A percentile compares a stretch with the other conserved stretches of the same genome.
Evolutionary conservation across 2,329 filamentous ascomycete species (phyloP).

Genomic region (Calonectria pteridis): DNA sequence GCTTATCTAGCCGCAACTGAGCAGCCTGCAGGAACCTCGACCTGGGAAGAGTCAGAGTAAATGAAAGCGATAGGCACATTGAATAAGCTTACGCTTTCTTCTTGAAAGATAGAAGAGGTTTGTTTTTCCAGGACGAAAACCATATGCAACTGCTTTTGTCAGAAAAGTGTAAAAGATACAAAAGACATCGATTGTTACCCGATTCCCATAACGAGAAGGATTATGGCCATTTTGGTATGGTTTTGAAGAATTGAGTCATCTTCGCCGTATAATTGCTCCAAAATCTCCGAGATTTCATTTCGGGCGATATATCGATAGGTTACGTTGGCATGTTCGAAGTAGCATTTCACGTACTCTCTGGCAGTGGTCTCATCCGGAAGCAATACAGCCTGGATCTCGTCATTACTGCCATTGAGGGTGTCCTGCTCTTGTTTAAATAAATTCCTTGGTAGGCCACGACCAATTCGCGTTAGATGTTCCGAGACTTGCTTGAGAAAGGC

Average conservation of each 20-base stretch:
- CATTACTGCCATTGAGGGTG: not conserved
- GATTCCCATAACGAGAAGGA: not conserved
- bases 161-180: too few relatives aligned
- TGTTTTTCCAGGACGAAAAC: not conserved
- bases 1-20: not conserved
- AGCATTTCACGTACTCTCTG: not conserved
- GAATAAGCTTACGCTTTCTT: not conserved
- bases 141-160: not conserved
- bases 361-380: not conserved
- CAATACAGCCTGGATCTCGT: not conserved
- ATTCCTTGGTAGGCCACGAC: not conserved
- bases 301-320: not conserved
- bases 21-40: not conserved
- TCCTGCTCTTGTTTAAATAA: slow-evolving; percentile 9
- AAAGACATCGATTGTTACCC: not conserved
- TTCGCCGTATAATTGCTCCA: not conserved
- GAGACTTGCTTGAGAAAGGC: slow-evolving; percentile 6
- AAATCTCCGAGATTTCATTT: not conserved
- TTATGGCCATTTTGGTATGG: not conserved
- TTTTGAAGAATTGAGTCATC: not conserved
- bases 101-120: not conserved
- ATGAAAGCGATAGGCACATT: too few relatives aligned
- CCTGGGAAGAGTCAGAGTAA: not conserved
- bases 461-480: not conserved
- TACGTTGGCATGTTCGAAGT: not conserved